A percentile compares a stretch with the other conserved stretches of the same genome.
Evolutionary conservation across 2,329 filamentous ascomycete genomes (phyloP).

Genomic region (Chaetomium olivaceum): DNA sequence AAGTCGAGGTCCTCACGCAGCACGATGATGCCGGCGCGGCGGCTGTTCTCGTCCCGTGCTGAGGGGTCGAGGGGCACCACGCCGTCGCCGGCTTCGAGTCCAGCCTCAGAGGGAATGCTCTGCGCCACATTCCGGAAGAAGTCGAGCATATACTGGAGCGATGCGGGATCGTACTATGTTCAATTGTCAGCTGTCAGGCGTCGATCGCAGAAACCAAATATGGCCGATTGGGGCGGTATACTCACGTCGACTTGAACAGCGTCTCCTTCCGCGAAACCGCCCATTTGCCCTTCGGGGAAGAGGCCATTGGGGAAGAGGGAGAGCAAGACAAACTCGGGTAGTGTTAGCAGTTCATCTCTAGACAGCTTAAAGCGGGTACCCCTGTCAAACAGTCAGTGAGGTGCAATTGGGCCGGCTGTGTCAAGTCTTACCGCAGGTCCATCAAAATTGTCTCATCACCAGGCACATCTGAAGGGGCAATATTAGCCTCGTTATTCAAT

Average conservation of each 20-base stretch:
- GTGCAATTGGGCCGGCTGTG: conserved; percentile 2
- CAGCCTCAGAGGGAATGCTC: conserved; percentile 78
- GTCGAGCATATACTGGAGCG: conserved; percentile 97
- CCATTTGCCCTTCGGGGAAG: conserved; percentile 94
- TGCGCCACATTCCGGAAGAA: conserved; percentile 97
- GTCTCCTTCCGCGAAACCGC: conserved; percentile 86
- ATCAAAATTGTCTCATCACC: conserved; percentile 93
- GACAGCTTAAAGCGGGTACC: conserved; percentile 93
- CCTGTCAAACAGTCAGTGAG: conserved; percentile 50
- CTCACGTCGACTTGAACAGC: conserved; percentile 92
- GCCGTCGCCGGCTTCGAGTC: conserved; percentile 59
- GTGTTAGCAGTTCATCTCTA: conserved; percentile 87
- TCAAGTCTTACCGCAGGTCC: conserved; percentile 75
- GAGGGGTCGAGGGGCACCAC: conserved; percentile 69
- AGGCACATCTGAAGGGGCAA: conserved; percentile 61
- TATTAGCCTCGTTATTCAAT: conserved; percentile 24
- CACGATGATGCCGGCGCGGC: conserved; percentile 95
- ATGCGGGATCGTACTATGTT: conserved; percentile 88
- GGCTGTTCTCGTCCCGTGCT: conserved; percentile 76
- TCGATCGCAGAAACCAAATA: background rate
- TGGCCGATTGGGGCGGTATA: conserved; percentile 19
- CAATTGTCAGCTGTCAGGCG: background rate
- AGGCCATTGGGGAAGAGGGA: conserved; percentile 99
- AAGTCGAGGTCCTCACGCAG: conserved; percentile 95
- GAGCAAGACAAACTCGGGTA: conserved; percentile 94